Evolutionary conservation across 352 stramenopile species (phyloP), one percentile per base, ranked within the genome.

Genomic region (Pythium brassicae): DNA sequence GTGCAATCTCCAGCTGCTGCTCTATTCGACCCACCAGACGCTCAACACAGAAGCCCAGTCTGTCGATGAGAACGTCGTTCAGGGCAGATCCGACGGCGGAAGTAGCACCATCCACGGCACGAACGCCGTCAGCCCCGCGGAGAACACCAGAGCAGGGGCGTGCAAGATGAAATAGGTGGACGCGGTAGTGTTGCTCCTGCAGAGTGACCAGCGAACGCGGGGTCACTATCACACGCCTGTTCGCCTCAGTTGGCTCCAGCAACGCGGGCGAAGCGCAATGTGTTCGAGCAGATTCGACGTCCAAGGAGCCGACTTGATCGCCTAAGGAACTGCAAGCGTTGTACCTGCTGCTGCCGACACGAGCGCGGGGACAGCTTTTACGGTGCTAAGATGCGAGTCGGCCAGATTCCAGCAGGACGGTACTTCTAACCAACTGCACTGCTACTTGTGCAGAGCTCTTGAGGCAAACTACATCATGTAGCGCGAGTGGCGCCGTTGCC

Each of bases 141-240:
- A 35, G 29, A 4, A 35, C 29, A 35, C 29, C 17, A 39, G 17
- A n/a, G 29, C 27, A 20, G n/a, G n/a, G n/a, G 22, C 4, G n/a
- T 9, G 17, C 15, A 44, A 2, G 27, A 39, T 44, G 9, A 12
- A 54, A 14, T 54, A 54, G 29, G n/a, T 54, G 48, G 48, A 54
- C 20, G 48, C 48, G 3, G 48, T 40, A 9, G 23, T 34, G 20
- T 54, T 54, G 7, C 48, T 54, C 5, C 29, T 54, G 32, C 0
- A 44, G 2, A 27, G 6, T 27, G 48, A 54, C 23, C 17, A 40
- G 11, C 15, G 8, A 17, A 10, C 42, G 23, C 29, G 14, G n/a
- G 9, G 17, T 4, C 17, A 32, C 20, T 17, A 19, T 4, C 17
- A 32, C 20, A 5, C 48, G n/a, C 44, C 26, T 9, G 19, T 54